Evolutionary conservation across 1,284 basidiomycete species (phyloP).

Genomic region (Cryptococcus sp.): DNA sequence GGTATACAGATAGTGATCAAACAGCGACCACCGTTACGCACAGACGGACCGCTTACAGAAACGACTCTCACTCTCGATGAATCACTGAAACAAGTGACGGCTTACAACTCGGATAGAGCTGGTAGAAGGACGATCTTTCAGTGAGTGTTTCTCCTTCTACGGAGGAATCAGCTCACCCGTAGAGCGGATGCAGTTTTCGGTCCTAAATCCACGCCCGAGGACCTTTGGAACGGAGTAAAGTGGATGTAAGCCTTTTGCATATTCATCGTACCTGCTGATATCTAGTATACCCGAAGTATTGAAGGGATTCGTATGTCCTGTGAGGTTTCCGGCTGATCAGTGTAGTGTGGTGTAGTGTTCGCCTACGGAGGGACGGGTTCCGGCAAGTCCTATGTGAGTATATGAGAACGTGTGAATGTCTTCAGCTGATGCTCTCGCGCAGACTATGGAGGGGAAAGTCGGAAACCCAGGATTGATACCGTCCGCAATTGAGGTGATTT

Average conservation of each 20-base stretch:
- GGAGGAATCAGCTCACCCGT: neutral
- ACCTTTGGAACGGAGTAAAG: conserved; percentile 21
- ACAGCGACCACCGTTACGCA: neutral
- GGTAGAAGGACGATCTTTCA: neutral
- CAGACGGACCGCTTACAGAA: neutral
- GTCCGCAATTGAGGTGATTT: conserved; percentile 60
- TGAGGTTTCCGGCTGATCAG: neutral
- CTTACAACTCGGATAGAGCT: neutral
- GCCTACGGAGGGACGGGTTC: conserved; percentile 38
- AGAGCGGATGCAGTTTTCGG: conserved; percentile 25
- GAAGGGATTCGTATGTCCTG: conserved; percentile 20
- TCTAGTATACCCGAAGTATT: conserved; percentile 21
- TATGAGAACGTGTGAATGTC: neutral
- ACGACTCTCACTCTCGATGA: neutral
- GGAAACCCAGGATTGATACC: conserved; percentile 70
- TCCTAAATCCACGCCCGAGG: conserved; percentile 15
- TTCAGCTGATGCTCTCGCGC: neutral
- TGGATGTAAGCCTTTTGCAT: conserved; percentile 22
- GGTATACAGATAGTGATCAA: neutral
- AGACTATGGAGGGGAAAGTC: conserved; percentile 76
- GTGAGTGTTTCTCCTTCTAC: neutral
- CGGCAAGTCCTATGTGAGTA: conserved; percentile 38
- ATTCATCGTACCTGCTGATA: neutral
- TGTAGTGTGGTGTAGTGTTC: conserved; percentile 30
- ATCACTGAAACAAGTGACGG: neutral